Conservation (phyloP, 1,284 basidiomycete genomes). For the Ustilago loliicola region DNA sequence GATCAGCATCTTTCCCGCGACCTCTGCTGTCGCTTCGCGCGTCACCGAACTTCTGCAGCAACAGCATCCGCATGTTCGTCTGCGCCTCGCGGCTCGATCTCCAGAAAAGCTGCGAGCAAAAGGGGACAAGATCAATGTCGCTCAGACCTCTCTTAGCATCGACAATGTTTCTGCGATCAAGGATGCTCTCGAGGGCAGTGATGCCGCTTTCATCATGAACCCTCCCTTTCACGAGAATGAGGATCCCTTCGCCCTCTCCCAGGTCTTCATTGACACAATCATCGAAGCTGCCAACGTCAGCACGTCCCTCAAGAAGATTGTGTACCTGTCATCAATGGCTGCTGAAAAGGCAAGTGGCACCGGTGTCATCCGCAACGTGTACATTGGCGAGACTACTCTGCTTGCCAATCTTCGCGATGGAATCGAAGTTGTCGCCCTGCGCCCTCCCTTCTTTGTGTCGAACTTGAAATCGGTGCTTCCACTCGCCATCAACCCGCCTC, state of each 20-base stretch:
- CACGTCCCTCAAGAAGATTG: conserved; percentile 24
- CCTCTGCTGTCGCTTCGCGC: conserved; percentile 18
- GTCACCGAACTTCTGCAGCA: conserved; percentile 22
- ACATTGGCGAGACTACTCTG: conserved; percentile 23
- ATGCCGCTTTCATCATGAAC: conserved; percentile 37
- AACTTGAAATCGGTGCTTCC: conserved; percentile 25
- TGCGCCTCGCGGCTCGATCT: conserved; percentile 28
- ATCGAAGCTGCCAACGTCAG: conserved; percentile 27
- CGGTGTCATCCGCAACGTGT: conserved; percentile 19
- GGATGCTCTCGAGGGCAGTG: conserved; percentile 28
- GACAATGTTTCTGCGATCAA: conserved; percentile 18
- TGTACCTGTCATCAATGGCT: conserved; percentile 34
- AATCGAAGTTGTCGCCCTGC: conserved; percentile 18
- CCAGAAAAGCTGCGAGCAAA: conserved; percentile 22
- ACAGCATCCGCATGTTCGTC: conserved; percentile 20
- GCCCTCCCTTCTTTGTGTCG: conserved; percentile 20
- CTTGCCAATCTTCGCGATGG: conserved; percentile 22
- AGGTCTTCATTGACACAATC: conserved; percentile 14
- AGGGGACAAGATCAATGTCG: conserved; percentile 11
- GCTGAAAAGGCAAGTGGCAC: conserved; percentile 20
- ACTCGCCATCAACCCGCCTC: conserved; percentile 26
- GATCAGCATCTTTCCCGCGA: conserved; percentile 41
- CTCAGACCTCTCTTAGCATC: conserved; percentile 20
- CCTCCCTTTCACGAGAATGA: conserved; percentile 21
- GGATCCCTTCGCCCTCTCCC: conserved; percentile 14